Evolutionary conservation across 352 stramenopile species (phyloP), one percentile per base, ranked within the genome.

Genomic region (Globisporangium splendens): DNA sequence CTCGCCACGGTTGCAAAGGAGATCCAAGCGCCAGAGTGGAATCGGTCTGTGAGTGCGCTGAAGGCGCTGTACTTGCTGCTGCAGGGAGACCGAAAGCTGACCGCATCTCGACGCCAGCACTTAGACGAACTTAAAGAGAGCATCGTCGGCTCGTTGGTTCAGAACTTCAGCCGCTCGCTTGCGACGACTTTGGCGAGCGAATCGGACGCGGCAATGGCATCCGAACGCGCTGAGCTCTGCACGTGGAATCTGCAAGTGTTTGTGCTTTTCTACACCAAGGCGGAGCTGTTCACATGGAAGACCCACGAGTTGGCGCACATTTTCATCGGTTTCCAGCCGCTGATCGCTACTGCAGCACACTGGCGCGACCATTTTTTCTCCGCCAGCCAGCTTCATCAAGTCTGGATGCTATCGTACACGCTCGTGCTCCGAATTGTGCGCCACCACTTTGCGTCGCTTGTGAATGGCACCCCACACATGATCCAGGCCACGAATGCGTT

Each of bases 241-340:
- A 53, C 85, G 13, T 88, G 70, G 69, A 89, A 75, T 14, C 63
- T 91, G 41, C 76, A 80, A 38, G 70, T 69, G 7, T 86, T 93
- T 24, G 75, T 79, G 48, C 64, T 88, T 7, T 66, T 89, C 39
- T 93, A 89, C 50, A 85, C 70, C 61, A 95, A 91, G 51, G 66
- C 79, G 0, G 86, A 93, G 54, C 61, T 91, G 20, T 95, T 93
- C 56, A 77, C 80, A 17, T 93, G 86, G 86, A 85, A 88, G 66
- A 68, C 65, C 0, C 65, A 83, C 24, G 83, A 95, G 56, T 62
- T 95, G 31, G 70, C 82, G n/a, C 72, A 87, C 21, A 61, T 87
- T 24, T 86, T 93, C 33, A 59, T 69, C 8, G 79, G 72, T 3
- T 91, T 95, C 52, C 74, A 89, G 59, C 75, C 83, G 22, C 54